Evolutionary conservation across 176 grass and related monocot species (phyloP).

Genomic region (Triticum turgidum): DNA sequence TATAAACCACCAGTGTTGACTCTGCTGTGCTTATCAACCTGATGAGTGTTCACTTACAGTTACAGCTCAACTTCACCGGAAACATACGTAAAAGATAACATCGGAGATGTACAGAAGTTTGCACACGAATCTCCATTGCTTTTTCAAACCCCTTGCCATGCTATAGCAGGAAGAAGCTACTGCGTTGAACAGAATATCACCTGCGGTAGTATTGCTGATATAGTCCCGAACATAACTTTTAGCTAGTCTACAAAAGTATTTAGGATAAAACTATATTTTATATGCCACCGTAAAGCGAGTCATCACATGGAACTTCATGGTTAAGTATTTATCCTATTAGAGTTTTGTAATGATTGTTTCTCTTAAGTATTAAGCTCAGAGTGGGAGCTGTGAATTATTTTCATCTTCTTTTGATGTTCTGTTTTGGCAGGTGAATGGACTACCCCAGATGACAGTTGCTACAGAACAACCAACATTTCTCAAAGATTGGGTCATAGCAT

Average conservation of each 20-base stretch:
- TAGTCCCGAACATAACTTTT: background rate
- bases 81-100: background rate
- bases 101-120: background rate
- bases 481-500: background rate
- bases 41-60: background rate
- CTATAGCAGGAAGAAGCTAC: background rate
- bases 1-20: background rate
- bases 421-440: constrained; percentile 3
- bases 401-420: background rate
- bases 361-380: background rate
- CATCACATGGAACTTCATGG: background rate
- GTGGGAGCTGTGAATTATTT: background rate
- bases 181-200: background rate
- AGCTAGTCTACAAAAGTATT: background rate
- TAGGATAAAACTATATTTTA: background rate
- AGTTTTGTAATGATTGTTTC: background rate
- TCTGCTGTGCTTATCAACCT: background rate
- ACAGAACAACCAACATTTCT: background rate
- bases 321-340: background rate
- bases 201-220: background rate
- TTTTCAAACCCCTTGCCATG: background rate
- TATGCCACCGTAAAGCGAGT: background rate
- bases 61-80: background rate
- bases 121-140: background rate
- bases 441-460: background rate